These are phyloP conservation scores for Eruca vesicaria DNA, from an alignment of 441 rosid species.

Conservation along the genomic window DNA sequence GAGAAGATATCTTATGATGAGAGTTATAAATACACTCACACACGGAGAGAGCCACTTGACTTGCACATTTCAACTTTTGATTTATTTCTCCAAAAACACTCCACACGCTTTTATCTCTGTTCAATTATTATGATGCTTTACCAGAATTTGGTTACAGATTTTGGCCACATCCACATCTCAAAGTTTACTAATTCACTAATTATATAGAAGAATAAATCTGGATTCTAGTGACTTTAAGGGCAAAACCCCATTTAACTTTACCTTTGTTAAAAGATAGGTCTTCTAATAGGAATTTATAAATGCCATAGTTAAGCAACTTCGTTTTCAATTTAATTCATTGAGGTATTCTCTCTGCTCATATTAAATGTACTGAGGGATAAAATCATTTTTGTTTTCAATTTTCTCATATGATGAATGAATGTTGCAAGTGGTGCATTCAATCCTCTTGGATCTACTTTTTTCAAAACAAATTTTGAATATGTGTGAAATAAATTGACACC, in stretches of 20 bases:
- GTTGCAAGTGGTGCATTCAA: slow-evolving; percentile 2
- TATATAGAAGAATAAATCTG: neutral
- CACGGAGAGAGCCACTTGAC: slow-evolving; percentile 9
- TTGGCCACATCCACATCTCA: neutral
- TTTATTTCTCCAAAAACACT: slow-evolving; percentile 18
- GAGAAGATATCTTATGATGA: neutral
- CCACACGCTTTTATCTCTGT: slow-evolving; percentile 13
- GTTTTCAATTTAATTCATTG: neutral
- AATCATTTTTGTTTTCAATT: neutral
- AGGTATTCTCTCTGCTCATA: neutral
- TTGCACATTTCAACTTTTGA: slow-evolving; percentile 22
- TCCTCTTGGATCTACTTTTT: neutral
- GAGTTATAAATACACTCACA: slow-evolving; percentile 8
- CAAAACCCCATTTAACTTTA: neutral
- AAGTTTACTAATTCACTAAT: neutral
- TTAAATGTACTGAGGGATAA: neutral
- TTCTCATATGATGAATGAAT: neutral
- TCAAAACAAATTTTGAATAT: neutral
- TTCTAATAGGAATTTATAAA: neutral
- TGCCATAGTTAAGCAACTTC: neutral
- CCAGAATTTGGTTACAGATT: neutral
- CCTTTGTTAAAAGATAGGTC: neutral
- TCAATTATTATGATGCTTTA: slow-evolving; percentile 2
- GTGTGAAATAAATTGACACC: neutral
- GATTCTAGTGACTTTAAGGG: neutral